These are phyloP conservation scores for Trichoderma koningiopsis DNA, from an alignment of 2,329 filamentous ascomycete species.

Conservation along the genomic window DNA sequence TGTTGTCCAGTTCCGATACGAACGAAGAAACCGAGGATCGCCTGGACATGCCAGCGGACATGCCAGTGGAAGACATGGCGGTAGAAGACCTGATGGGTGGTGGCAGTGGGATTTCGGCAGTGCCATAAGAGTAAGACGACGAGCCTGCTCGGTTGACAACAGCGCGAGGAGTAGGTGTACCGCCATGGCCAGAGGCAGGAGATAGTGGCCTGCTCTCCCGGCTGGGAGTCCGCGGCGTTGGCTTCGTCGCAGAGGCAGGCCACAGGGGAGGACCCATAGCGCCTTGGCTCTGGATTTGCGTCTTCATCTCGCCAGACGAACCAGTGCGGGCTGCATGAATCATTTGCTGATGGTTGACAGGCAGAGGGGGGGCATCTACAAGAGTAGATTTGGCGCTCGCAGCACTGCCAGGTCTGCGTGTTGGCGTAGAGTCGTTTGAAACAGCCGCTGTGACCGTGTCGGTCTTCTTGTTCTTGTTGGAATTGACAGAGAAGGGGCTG, in stretches of 20 bases:
- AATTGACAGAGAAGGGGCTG: conserved; percentile 45
- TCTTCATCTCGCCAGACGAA: conserved; percentile 47
- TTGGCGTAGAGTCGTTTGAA: conserved; percentile 39
- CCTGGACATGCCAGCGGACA: conserved; percentile 34
- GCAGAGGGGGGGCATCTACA: conserved; percentile 68
- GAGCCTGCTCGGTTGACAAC: conserved; percentile 43
- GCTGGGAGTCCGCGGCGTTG: conserved; percentile 64
- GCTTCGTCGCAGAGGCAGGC: conserved; percentile 71
- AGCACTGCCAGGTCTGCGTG: conserved; percentile 69
- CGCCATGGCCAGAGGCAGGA: conserved; percentile 54
- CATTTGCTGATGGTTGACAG: conserved; percentile 77
- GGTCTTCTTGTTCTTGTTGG: conserved; percentile 40
- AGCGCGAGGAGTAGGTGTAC: conserved; percentile 60
- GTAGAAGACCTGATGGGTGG: conserved; percentile 36
- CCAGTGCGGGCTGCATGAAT: conserved; percentile 76
- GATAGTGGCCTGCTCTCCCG: conserved; percentile 49
- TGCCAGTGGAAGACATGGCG: conserved; percentile 28
- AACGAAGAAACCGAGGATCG: conserved; percentile 94
- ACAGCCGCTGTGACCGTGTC: conserved; percentile 40
- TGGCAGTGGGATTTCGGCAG: conserved; percentile 52
- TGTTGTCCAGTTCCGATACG: conserved; percentile 85
- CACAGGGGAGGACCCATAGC: conserved; percentile 83
- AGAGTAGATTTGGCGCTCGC: conserved; percentile 59
- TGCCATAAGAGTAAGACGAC: conserved; percentile 43
- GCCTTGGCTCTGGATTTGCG: conserved; percentile 32